phyloP scores from a whole-genome alignment of 2,329 filamentous ascomycete species.

The Fonsecaea pedrosoi region DNA sequence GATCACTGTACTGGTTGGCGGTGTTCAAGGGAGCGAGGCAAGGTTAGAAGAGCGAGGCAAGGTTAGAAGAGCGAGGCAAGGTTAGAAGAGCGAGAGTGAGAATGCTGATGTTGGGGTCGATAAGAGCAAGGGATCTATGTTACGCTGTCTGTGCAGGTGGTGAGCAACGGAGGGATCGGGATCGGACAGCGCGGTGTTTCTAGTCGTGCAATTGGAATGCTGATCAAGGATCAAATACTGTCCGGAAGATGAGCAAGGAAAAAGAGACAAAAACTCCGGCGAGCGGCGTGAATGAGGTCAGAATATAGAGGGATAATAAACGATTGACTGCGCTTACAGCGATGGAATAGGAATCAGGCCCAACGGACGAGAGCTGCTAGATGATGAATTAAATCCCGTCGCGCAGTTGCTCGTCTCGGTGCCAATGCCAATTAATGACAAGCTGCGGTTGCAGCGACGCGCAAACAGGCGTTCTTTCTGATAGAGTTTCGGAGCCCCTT shows the following conservation, averaged over 20 bases:
- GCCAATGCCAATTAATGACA: neutral
- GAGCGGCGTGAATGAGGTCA: conserved; percentile 21
- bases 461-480: conserved; percentile 6
- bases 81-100: conserved; percentile 8
- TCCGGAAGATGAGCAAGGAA: conserved; percentile 16
- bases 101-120: conserved; percentile 20
- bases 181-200: conserved; percentile 21
- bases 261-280: conserved; percentile 26
- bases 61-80: conserved; percentile 12
- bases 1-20: neutral
- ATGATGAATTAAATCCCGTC: conserved; percentile 15
- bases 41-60: neutral
- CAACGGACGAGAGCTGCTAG: neutral
- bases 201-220: conserved; percentile 31
- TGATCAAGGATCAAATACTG: conserved; percentile 11
- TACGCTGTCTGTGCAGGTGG: conserved; percentile 7
- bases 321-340: conserved; percentile 32
- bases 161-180: conserved; percentile 33
- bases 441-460: conserved; percentile 19
- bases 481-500: neutral
- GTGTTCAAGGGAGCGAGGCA: conserved; percentile 12
- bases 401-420: conserved; percentile 7
- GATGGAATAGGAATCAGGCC: conserved; percentile 20
- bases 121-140: conserved; percentile 15
- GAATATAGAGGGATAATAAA: conserved; percentile 29